Evolutionary conservation across 441 rosid species (phyloP), one percentile per base, ranked within the genome.

Genomic region (Cnidoscolus chayamansa): DNA sequence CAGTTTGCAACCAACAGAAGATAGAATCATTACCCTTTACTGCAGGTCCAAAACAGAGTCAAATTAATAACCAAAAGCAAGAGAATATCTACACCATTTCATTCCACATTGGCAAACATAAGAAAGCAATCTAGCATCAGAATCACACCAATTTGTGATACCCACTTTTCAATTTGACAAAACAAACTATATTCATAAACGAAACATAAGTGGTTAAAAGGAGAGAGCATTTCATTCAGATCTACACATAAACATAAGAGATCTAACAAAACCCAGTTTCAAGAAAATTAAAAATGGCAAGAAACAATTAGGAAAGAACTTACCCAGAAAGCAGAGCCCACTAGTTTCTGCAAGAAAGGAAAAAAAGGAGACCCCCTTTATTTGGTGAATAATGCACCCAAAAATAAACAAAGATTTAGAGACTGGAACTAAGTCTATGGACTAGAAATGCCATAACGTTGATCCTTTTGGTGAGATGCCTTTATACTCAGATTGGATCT

Each of bases 251-350:
- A 25, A 40, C 7, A 3, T 2, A 54, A 53, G 43, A 43, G 43
- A 63, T 63, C 67, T 35, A 17, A 51, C 5, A 0, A 43, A 11
- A 12, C 45, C 58, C 63, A 47, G 7, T 15, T 64, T 51, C 30
- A 19, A 50, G 12, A 40, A 8, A 62, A 31, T 54, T n/a, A 13
- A 2, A 59, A 65, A 48, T 32, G 16, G 30, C 37, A 25, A 56
- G 2, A 20, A n/a, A 72, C 57, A 49, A 35, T 19, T 20, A 16
- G 7, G 59, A 45, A 17, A 43, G 43, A 19, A 68, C 81, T 73
- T 67, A 84, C 84, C 77, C 58, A 37, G 77, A 74, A 45, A 25
- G 58, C 10, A 51, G 50, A 65, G 53, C 2, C 47, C 16, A 25
- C 19, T 12, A 17, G 64, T 17, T 47, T 63, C 17, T 56, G 43